phyloP scores from a whole-genome alignment of 2,329 filamentous ascomycete species.

The Aspergillus pseudoglaucus region DNA sequence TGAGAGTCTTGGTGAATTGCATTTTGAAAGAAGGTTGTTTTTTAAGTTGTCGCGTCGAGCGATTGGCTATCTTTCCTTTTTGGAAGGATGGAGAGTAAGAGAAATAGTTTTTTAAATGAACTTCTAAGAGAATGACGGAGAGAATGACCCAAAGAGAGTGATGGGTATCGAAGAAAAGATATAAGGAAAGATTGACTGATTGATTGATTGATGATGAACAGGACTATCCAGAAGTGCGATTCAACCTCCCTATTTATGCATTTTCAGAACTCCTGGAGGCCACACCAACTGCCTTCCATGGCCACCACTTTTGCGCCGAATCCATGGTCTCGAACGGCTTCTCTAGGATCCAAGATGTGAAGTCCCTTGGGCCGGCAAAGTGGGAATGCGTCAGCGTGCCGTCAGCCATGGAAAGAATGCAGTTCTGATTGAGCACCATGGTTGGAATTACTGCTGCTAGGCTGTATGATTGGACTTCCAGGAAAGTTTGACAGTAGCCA shows the following conservation, averaged over 20 bases:
- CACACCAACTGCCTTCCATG: neutral
- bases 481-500: neutral
- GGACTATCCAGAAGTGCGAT: neutral
- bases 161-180: neutral
- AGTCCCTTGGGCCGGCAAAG: neutral
- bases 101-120: neutral
- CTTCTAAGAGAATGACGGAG: neutral
- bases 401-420: neutral
- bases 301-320: neutral
- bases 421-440: neutral
- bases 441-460: neutral
- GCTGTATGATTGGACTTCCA: neutral
- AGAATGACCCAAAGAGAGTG: neutral
- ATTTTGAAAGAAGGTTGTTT: slow-evolving; percentile 11
- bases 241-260: neutral
- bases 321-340: neutral
- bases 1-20: slow-evolving; percentile 24
- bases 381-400: neutral
- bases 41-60: neutral
- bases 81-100: neutral
- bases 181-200: neutral
- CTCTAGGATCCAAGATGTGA: neutral
- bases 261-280: neutral
- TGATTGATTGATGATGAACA: neutral
- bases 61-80: neutral